Base-by-base conservation (phyloP, 1,139 yeast genomes). In the Yamadazyma spencermartinsiae region DNA sequence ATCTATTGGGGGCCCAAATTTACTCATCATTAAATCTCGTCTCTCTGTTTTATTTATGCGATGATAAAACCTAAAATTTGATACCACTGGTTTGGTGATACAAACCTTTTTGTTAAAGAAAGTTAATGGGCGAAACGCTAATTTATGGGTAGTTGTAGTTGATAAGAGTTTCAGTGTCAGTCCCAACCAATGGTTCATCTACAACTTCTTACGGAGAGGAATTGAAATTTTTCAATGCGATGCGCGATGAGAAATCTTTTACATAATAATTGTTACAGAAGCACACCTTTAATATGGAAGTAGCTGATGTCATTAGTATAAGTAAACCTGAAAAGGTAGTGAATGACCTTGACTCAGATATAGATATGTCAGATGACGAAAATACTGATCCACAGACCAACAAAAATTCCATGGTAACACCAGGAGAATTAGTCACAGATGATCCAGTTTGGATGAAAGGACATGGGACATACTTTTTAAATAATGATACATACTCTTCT, bases 391-490 rank as follows among this genome's bases (percentile, higher is more conserved):
- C 38, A 7, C 31, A 34, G 21, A 10, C 11, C 5, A 10, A 17
- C 10, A 40, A 48, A 31, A 49, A 51, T 36, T 54, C 69, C 25
- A 66, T 72, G 15, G 96, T 92, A 13, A 88, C 97, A 0, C 99
- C 99, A 0, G 99, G 99, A n/a, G 98, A 94, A 58, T 67, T 90
- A 40, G 87, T 94, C 13, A 92, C 98, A 0, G 95, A 86, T 52
- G 98, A 94, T 55, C 89, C 96, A 6, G 77, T 85, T 4, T 92
- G 98, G 97, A 94, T 94, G 98, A 80, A 95, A 59, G 99, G 98
- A 24, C 99, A 94, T 59, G 98, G 98, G 2, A 94, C 98, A 0
- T 92, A 88, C 59, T 80, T 84, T 46, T 66, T 83, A 30, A 78
- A 78, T 25, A 79, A 77, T 41, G 70, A 76, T 50, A 89, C 97